Evolutionary conservation across 2,329 filamentous ascomycete species (phyloP).

Genomic region (Cladophialophora exuberans): DNA sequence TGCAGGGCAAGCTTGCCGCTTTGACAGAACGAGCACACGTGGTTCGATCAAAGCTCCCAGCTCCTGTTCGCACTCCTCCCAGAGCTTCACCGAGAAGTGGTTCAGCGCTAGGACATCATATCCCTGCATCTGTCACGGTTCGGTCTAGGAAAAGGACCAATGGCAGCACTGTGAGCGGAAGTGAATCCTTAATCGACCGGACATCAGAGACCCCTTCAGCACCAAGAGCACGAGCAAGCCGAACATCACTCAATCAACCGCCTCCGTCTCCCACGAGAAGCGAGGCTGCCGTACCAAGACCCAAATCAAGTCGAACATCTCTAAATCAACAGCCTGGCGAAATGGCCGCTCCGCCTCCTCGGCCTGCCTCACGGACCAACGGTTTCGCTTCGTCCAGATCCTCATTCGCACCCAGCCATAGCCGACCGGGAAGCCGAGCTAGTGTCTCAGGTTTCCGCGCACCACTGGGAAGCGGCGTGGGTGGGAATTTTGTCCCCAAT

Average conservation of each 20-base stretch:
- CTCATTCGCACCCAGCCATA: slow-evolving; percentile 30
- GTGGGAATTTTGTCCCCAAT: slow-evolving; percentile 29
- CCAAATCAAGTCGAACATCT: slow-evolving; percentile 59
- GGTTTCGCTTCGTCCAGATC: slow-evolving; percentile 24
- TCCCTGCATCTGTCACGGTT: slow-evolving; percentile 61
- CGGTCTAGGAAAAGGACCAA: slow-evolving; percentile 71
- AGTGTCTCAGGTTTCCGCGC: slow-evolving; percentile 30
- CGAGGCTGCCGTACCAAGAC: slow-evolving; percentile 23
- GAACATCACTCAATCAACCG: slow-evolving; percentile 61
- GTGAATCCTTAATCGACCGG: slow-evolving; percentile 43
- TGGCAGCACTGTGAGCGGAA: slow-evolving; percentile 50
- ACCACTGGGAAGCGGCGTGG: slow-evolving; percentile 25
- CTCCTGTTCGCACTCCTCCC: slow-evolving; percentile 76
- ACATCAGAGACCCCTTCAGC: slow-evolving; percentile 29
- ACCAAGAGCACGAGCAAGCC: slow-evolving; percentile 47
- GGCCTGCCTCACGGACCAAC: slow-evolving; percentile 35
- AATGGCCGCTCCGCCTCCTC: slow-evolving; percentile 32
- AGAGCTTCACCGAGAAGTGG: slow-evolving; percentile 73
- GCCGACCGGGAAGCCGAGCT: slow-evolving; percentile 32
- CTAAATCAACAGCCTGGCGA: slow-evolving; percentile 53
- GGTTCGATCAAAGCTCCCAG: slow-evolving; percentile 87
- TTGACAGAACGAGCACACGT: slow-evolving; percentile 92
- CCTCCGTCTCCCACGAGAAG: slow-evolving; percentile 51
- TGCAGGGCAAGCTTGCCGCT: slow-evolving; percentile 96
- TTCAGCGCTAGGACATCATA: slow-evolving; percentile 52